phyloP scores from a whole-genome alignment of 495 filamentous ascomycete species.

The Neurospora sp. region DNA sequence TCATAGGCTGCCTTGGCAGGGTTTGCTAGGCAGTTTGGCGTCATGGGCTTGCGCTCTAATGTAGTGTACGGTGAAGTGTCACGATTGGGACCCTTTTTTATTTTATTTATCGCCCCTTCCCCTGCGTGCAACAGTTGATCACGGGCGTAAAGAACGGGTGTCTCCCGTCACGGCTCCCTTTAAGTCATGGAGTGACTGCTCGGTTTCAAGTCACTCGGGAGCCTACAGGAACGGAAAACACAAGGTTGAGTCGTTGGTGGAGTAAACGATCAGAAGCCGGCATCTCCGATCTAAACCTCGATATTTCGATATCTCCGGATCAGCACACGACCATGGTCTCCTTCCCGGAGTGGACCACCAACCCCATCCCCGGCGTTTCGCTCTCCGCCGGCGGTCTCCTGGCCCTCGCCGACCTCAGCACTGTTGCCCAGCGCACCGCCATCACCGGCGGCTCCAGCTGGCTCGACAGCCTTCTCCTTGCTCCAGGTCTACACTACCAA shows the following conservation, averaged over 20 bases:
- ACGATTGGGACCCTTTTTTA: not conserved
- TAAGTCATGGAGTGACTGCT: not conserved
- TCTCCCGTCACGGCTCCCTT: not conserved
- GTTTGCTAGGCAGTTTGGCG: not conserved
- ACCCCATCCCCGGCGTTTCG: conserved; percentile 26
- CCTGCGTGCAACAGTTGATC: not conserved
- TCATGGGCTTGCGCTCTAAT: not conserved
- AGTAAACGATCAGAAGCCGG: not conserved
- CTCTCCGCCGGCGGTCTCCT: conserved; percentile 43
- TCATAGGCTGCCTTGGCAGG: not conserved
- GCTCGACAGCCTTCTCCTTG: conserved; percentile 45
- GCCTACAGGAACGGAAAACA: not conserved
- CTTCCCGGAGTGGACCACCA: conserved; percentile 24
- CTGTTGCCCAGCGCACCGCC: conserved; percentile 42
- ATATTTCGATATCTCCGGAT: not conserved
- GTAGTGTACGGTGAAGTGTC: not conserved
- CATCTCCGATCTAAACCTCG: not conserved
- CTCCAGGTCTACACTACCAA: conserved; percentile 51
- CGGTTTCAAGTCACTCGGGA: not conserved
- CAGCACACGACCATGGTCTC: conserved; percentile 1
- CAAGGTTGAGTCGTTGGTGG: not conserved
- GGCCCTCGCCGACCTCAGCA: conserved; percentile 46
- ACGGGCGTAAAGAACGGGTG: not conserved
- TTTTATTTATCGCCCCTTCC: not conserved
- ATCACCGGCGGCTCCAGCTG: conserved; percentile 42